Evolutionary conservation across 202 grass and related monocot species (phyloP), one percentile per base, ranked within the genome.

Genomic region (Cymbopogon flexuosus): DNA sequence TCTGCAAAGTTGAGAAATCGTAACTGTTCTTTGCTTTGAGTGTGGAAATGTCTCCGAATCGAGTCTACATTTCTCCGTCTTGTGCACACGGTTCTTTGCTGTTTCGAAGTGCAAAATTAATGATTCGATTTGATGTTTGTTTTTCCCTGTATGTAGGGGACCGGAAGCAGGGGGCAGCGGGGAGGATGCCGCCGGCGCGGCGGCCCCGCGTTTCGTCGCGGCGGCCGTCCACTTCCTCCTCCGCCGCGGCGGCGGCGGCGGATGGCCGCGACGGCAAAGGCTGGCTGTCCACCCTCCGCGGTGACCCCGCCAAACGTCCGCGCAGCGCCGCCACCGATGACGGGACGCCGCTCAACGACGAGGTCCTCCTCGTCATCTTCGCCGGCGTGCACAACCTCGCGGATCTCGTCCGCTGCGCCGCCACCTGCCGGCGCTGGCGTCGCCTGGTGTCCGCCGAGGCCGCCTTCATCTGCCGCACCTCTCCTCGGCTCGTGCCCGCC

Each of bases 311-410:
- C 34, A 60, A 63, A 37, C 39, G 39, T 2, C 24, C 9, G 74
- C 37, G 74, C 37, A 24, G 24, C 0, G 35, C 4, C 3, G 37
- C 15, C 24, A 39, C 6, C 15, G 75, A 77, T 39, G 23, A 18
- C 14, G 73, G 40, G 40, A 62, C 40, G 15, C 59, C 51, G 51
- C 52, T 75, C n/a, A 24, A 3, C 52, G 72, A 75, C 34, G 54
- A 75, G 54, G 14, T 77, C 40, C 75, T 77, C 69, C 23, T 72
- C 69, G 8, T 6, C 27, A 52, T 72, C 69, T 33, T 72, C 14
- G 14, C 8, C 15, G 14, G 13, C 27, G 14, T 72, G 3, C 15
- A 9, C 4, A 8, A 52, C 23, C 12, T 49, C 45, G 45, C 27
- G 1, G 45, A 34, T 29, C 69, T 72, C 23, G 45, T 52, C 45